phyloP scores from a whole-genome alignment of 164 flowering plant genomes.

The Hamamelis virginiana region DNA sequence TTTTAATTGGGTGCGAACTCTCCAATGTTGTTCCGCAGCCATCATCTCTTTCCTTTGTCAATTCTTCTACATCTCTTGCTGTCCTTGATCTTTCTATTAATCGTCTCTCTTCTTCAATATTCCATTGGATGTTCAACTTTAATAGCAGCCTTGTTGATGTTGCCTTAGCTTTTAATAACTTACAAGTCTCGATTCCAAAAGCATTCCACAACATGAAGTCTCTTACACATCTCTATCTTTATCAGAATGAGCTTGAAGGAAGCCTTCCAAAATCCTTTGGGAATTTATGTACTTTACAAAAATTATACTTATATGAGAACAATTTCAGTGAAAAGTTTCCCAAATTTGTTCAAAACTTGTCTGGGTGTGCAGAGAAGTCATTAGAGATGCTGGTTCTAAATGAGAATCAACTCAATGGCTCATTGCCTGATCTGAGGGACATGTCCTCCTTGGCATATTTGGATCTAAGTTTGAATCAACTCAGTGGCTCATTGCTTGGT shows the following conservation, averaged over 20 bases:
- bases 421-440: too few relatives aligned
- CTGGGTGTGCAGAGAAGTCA: too few relatives aligned
- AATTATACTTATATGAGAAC: too few relatives aligned
- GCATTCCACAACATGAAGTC: conserved; percentile 12
- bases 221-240: conserved; percentile 12
- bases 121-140: conserved; percentile 10
- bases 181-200: conserved; percentile 11
- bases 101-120: neutral
- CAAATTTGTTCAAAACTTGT: too few relatives aligned
- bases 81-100: conserved; percentile 1
- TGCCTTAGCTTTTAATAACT: neutral
- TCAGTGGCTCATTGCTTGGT: neutral
- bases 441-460: neutral
- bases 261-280: too few relatives aligned
- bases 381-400: conserved; percentile 1
- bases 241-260: too few relatives aligned
- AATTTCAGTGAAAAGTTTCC: too few relatives aligned
- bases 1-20: neutral
- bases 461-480: neutral
- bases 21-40: neutral
- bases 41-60: too few relatives aligned
- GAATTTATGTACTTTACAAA: too few relatives aligned
- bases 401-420: conserved; percentile 1
- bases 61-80: conserved; percentile 1
- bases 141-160: neutral